Base-by-base conservation (phyloP, 345 rosid species). In the Aquilaria sinensis region DNA sequence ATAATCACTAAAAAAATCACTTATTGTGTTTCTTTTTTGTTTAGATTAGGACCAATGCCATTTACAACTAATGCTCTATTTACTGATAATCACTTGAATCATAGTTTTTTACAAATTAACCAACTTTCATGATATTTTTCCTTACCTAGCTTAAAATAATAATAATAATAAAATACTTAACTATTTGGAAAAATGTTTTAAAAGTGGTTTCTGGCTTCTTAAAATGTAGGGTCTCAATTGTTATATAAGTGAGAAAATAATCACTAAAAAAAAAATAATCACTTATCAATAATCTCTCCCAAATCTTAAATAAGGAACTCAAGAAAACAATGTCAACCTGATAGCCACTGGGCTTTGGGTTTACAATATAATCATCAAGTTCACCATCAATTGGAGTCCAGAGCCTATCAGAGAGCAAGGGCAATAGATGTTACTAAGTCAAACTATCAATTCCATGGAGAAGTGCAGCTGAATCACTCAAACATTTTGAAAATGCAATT, bases 351-450 rank as follows among this genome's bases (percentile, higher is more conserved):
- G 87, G 78, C 70, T 86, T 86, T 53, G 93, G 93, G 63, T 86
- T 86, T 59, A 86, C 81, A 71, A 86, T 82, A 70, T 86, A 86
- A 72, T 86, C 93, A 73, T 86, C 93, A 76, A 84, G 78, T 75
- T 86, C 89, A 52, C 93, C 93, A 72, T 84, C 89, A 60, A 86
- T 78, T 13, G 93, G 93, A 62, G 82, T 72, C 93, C 93, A 86
- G 32, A 86, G 78, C 77, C 93, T 86, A 67, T 55, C 12, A 56
- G 46, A 60, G 62, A 73, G 65, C 23, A 59, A 63, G 46, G 5
- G n/a, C 10, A 34, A 32, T 10, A 23, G 23, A 23, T 23, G 43
- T 43, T n/a, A 56, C 9, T 2, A 60, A 57, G 41, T 30, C 8
- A 13, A 51, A 23, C 33, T 6, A 2, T 4, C 31, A 15, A 14